A percentile compares a stretch with the other conserved stretches of the same genome.
phyloP scores from a whole-genome alignment of 805 yeast genomes.

The fission yeast (Schizosaccharomyces pombe) region ASM294v3 CU329670.1:5060501-5061000 shows the following conservation, averaged over 20 bases:
- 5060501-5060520: conserved; percentile 29
- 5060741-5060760: not conserved
- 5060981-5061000: not conserved
- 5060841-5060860: not conserved
- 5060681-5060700: too few species aligned
- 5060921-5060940: not conserved
- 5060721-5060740: too few species aligned
- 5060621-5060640: too few species aligned
- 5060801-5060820: not conserved
- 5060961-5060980: not conserved
- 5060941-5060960: not conserved
- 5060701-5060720: too few species aligned
- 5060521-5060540: not conserved
- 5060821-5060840: not conserved
- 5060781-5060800: not conserved
- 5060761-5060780: not conserved
- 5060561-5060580: not conserved
- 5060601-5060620: too few species aligned
- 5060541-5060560: not conserved
- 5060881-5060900: not conserved
- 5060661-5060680: too few species aligned
- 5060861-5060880: not conserved
- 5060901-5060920: not conserved
- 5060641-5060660: too few species aligned
- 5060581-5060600: not conserved